Evolutionary conservation across 1,139 yeast genomes (phyloP), one percentile per base, ranked within the genome.

Genomic region (Pichia cactophila): DNA sequence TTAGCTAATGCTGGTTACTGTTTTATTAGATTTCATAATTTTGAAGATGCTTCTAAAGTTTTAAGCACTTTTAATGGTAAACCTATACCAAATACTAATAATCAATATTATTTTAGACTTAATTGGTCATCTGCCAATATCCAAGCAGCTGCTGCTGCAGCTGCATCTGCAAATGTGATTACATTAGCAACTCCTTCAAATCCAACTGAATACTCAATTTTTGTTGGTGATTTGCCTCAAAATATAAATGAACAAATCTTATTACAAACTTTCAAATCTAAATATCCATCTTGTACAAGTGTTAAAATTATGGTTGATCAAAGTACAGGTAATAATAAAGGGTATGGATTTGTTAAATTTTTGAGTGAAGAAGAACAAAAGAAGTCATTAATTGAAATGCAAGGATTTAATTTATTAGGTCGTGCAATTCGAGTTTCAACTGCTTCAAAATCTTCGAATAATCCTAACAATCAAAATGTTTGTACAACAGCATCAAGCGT

Each of bases 301-400:
- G 89, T 81, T 6, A 72, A 86, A 54, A 84, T 84, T 26, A 83
- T 84, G 81, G 77, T 85, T n/a, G 90, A 84, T 62, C 87, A 83
- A 38, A 69, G 75, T 14, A 78, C 86, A 6, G 88, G 89, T 4
- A 80, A 82, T 48, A 77, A 86, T 9, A 75, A 86, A 60, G 85
- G 90, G 53, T 84, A 82, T 65, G 92, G 92, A 1, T 84, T 84
- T 70, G 86, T 83, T 35, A 73, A 86, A 55, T 84, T 84, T 58
- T 70, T 80, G 20, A 78, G 76, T 56, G 85, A 79, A 51, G 72
- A 66, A 45, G 89, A 83, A 56, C 78, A 86, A 58, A 78, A 78
- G 53, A 68, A 81, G 44, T 86, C 90, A 0, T 66, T 84, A 51
- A 63, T 71, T 31, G 88, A 83, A 60, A 83, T 84, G 88, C 82